A percentile compares a stretch with the other conserved stretches of the same genome.
Evolutionary conservation across 495 filamentous ascomycete species (phyloP).

Genomic region (Staphylotrichum longicolle): DNA sequence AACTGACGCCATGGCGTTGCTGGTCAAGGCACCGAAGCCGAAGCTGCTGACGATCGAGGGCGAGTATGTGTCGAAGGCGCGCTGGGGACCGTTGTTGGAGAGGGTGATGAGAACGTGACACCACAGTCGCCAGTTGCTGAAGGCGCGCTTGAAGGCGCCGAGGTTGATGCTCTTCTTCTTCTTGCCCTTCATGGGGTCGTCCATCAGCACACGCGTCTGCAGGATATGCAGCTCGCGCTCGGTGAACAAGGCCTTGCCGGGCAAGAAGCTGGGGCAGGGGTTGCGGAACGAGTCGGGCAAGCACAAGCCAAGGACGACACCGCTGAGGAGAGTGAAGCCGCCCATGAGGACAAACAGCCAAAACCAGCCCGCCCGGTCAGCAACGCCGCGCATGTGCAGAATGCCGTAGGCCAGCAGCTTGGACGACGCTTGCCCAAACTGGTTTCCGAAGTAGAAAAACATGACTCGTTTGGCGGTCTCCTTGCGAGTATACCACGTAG

Average conservation of each 20-base stretch:
- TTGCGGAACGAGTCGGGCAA: slow-evolving; percentile 54
- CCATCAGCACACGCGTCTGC: slow-evolving; percentile 37
- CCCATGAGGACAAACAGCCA: slow-evolving; percentile 61
- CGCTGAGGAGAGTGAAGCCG: slow-evolving; percentile 52
- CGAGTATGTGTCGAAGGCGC: slow-evolving; percentile 47
- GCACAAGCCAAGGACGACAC: slow-evolving; percentile 48
- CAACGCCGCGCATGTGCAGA: slow-evolving; percentile 45
- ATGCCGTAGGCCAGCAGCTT: slow-evolving; percentile 35
- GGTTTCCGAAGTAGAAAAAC: slow-evolving; percentile 57
- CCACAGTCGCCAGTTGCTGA: slow-evolving; percentile 41
- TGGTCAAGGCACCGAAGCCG: slow-evolving; percentile 46
- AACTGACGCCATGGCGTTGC: slow-evolving; percentile 54
- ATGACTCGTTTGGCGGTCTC: slow-evolving; percentile 57
- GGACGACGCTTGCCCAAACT: slow-evolving; percentile 52
- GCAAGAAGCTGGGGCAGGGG: slow-evolving; percentile 44
- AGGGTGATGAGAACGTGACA: slow-evolving; percentile 45
- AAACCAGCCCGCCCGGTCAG: slow-evolving; percentile 55
- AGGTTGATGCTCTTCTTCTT: slow-evolving; percentile 32
- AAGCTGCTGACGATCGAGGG: slow-evolving; percentile 44
- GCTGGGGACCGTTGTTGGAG: slow-evolving; percentile 38
- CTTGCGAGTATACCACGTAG: slow-evolving; percentile 58
- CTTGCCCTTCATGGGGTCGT: slow-evolving; percentile 42
- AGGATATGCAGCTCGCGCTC: slow-evolving; percentile 42
- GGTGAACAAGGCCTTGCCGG: slow-evolving; percentile 37
- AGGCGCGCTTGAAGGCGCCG: slow-evolving; percentile 31